Evolutionary conservation across 2,329 filamentous ascomycete species (phyloP), one percentile per base, ranked within the genome.

Genomic region (Venturia asperata): DNA sequence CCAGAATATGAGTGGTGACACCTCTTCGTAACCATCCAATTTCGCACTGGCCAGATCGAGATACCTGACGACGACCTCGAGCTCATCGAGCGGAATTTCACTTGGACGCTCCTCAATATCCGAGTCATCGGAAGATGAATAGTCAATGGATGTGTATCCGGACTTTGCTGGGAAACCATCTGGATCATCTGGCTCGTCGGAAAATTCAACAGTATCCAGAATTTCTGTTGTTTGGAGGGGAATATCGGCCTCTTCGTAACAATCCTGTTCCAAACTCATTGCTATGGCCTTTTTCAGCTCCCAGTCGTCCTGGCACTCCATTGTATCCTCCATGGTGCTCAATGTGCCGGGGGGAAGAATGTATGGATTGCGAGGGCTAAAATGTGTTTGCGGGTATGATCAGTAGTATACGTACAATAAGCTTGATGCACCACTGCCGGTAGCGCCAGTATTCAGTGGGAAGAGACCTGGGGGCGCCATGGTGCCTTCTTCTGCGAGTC

Each of bases 381-480:
- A 52, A 15, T 52, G n/a, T 27, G 47, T 21, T 52, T 27, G 15
- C 13, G 21, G 47, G 47, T 30, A 5, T 24, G 24, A 52, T 52
- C 17, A 58, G 27, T 52, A 17, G 5, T 49, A 37, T 37, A 75
- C 79, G 74, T 74, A 81, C 80, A 81, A 81, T 58, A 80, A 73
- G 63, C 77, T 77, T 71, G 52, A 24, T 11, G 52, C 30, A 21
- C 34, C 37, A 43, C 60, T 45, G n/a, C 27, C 45, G n/a, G 60
- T 39, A 15, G 60, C 60, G 19, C 78, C 78, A 24, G 83, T 85
- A 70, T 84, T 85, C 70, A 85, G 74, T 66, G 78, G 79, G 70
- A 49, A 80, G 80, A 30, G 78, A 80, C 60, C 79, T 75, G 45
- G 45, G 24, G 47, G 47, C 56, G 78, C 78, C 69, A 81, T 78